Base-by-base conservation (phyloP, 805 yeast species). In the Starmerella stellata region DNA sequence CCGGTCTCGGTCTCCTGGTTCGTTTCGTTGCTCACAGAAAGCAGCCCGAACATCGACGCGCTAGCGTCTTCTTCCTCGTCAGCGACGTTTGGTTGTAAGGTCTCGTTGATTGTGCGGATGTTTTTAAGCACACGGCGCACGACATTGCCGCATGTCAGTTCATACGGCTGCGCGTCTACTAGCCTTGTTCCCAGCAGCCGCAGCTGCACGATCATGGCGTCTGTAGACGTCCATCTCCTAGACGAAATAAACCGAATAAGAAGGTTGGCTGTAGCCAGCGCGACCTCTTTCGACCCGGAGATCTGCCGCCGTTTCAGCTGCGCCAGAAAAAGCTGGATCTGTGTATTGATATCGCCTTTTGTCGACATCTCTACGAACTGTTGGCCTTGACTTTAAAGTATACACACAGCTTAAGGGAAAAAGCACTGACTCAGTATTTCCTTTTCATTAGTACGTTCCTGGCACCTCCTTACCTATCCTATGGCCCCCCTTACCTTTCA, bases 191-290 rank as follows among this genome's bases (percentile, higher is more conserved):
- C 98, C 16, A 85, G 70, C 39, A 65, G 64, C 50, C 92, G 72
- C 47, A 87, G 72, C 42, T 78, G 72, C 15, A 58, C 59, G 21
- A 87, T 75, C 44, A 87, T 64, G 44, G 79, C 82, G 42, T 71
- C 75, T 9, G 81, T 71, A 41, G 72, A 71, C 36, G 71, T 64
- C 96, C 96, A 90, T 54, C 94, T 66, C 1, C 90, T 80, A 11
- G 78, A 78, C 0, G 95, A 81, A 17, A 83, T 75, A 37, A 82
- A 90, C 56, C 94, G 70, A 72, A 81, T 77, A 44, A 90, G 59
- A 37, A 87, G 62, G 49, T 82, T 93, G 16, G 94, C 76, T 5
- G 94, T 80, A 38, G 79, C 90, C 28, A 81, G 63, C 1, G 96
- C 95, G 34, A 82, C 79, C 15, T 66, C 67, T 48, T 75, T 76